These are phyloP conservation scores for Harringtonia aguacate DNA, from an alignment of 2,329 filamentous ascomycete species.

Conservation along the genomic window DNA sequence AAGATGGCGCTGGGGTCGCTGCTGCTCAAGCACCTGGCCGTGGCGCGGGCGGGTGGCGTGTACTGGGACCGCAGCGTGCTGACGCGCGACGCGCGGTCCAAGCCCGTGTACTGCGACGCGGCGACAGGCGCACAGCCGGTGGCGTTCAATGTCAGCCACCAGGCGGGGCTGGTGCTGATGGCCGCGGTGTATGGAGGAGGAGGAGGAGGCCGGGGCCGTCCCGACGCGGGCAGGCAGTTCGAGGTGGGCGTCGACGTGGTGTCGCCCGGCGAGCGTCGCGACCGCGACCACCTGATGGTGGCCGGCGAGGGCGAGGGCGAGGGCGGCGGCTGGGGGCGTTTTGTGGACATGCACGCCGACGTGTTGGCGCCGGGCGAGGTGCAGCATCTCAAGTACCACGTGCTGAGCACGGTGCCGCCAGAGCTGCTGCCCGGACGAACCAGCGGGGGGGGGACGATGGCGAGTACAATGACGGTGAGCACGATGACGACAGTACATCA, in stretches of 20 bases:
- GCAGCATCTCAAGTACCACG: constrained; percentile 44
- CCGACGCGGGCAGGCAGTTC: constrained; percentile 13
- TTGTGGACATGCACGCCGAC: constrained; percentile 61
- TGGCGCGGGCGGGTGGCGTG: constrained; percentile 40
- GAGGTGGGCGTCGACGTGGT: constrained; percentile 68
- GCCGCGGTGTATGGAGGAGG: constrained; percentile 37
- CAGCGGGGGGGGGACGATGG: not conserved
- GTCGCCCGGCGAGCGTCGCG: constrained; percentile 57
- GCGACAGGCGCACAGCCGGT: constrained; percentile 35
- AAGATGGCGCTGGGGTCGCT: constrained; percentile 64
- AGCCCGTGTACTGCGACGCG: constrained; percentile 41
- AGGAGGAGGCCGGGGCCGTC: constrained; percentile 38
- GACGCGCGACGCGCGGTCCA: constrained; percentile 42
- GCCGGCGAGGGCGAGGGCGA: constrained; percentile 18
- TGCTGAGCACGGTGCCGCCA: constrained; percentile 16
- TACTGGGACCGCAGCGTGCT: constrained; percentile 51
- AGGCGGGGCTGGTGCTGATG: constrained; percentile 63
- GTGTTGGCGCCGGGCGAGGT: constrained; percentile 56
- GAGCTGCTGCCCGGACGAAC: not conserved
- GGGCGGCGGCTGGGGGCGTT: constrained; percentile 52
- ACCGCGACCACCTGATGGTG: constrained; percentile 49
- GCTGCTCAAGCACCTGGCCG: constrained; percentile 61
- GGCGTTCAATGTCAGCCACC: constrained; percentile 70
- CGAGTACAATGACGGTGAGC: constrained; percentile 3
- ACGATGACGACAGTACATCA: not conserved